Evolutionary conservation across 2,329 filamentous ascomycete species (phyloP).

Genomic region (Cladosporium oxysporum): DNA sequence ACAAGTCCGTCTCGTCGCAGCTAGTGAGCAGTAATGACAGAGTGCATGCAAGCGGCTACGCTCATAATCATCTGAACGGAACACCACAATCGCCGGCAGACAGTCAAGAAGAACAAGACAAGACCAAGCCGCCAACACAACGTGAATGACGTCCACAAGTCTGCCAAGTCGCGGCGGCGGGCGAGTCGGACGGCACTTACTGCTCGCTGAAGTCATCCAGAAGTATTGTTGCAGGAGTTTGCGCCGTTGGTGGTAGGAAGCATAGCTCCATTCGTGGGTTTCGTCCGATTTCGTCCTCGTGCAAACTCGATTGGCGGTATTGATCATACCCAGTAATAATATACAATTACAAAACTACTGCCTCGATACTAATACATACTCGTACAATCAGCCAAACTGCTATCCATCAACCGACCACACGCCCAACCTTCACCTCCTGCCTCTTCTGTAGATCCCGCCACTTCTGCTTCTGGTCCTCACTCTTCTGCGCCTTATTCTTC

Average conservation of each 20-base stretch:
- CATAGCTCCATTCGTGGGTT: too few relatives aligned
- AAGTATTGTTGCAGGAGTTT: not conserved
- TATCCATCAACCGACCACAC: slow-evolving; percentile 26
- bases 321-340: not conserved
- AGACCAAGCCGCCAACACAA: not conserved
- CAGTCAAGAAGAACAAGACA: not conserved
- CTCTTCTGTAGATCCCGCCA: slow-evolving; percentile 41
- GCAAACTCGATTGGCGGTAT: not conserved
- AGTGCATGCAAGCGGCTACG: not conserved
- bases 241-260: too few relatives aligned
- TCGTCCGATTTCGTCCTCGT: not conserved
- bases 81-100: not conserved
- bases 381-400: not conserved
- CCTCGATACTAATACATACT: not conserved
- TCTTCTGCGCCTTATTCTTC: slow-evolving; percentile 40
- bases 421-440: slow-evolving; percentile 53
- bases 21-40: too few relatives aligned
- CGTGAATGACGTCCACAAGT: not conserved
- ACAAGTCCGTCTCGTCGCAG: too few relatives aligned
- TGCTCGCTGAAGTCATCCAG: not conserved
- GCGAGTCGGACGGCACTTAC: not conserved
- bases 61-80: not conserved
- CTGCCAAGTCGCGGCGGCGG: not conserved
- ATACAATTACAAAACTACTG: not conserved
- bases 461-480: slow-evolving; percentile 50